These are phyloP conservation scores for Trichopus zeylanicus DNA, from an alignment of 116 monocot genomes.

Conservation along the genomic window DNA sequence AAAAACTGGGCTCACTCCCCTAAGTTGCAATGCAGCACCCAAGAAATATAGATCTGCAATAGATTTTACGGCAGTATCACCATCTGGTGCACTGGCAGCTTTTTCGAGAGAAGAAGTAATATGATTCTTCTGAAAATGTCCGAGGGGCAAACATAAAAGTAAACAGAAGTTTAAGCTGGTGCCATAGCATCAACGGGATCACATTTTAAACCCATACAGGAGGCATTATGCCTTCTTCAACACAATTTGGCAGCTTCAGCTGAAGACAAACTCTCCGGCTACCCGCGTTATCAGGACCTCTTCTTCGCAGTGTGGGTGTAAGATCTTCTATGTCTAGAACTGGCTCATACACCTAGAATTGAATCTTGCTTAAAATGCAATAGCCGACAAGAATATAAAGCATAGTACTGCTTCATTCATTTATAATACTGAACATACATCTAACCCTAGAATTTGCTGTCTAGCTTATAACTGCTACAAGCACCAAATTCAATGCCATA, in stretches of 20 bases:
- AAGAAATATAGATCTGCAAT: slow-evolving; percentile 47
- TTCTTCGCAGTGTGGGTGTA: slow-evolving; percentile 44
- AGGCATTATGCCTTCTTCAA: neutral
- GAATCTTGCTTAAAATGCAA: neutral
- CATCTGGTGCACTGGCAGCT: slow-evolving; percentile 5
- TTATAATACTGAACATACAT: too few relatives aligned
- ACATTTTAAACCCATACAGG: neutral
- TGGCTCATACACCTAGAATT: slow-evolving; percentile 19
- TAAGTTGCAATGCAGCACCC: slow-evolving; percentile 81
- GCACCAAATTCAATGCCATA: neutral
- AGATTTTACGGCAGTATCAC: neutral
- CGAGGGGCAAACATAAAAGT: neutral
- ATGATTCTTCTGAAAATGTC: slow-evolving; percentile 1
- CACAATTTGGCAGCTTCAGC: neutral
- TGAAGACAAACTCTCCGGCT: slow-evolving; percentile 36
- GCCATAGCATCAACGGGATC: neutral
- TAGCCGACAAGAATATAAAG: neutral
- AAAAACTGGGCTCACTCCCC: slow-evolving; percentile 45
- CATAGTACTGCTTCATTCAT: neutral
- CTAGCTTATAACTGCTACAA: neutral
- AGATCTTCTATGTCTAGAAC: slow-evolving; percentile 36
- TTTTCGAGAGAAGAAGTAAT: slow-evolving; percentile 14
- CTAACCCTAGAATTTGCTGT: too few relatives aligned
- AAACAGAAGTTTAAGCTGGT: neutral
- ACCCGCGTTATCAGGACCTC: slow-evolving; percentile 69